Conservation (phyloP, 208 protist genomes). For the Lotmaria passim region DNA sequence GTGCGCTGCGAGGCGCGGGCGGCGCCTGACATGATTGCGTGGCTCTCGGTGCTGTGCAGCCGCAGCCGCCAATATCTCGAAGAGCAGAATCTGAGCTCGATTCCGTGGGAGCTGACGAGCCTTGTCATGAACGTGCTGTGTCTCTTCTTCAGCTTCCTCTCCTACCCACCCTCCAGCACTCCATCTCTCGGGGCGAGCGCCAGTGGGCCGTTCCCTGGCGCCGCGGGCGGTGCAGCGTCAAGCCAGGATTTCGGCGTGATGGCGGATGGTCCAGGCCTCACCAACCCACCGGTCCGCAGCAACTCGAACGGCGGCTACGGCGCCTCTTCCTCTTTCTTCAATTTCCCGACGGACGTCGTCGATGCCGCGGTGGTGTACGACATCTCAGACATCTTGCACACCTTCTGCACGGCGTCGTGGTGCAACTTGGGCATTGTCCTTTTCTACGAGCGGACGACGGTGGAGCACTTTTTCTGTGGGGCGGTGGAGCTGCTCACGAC, state of each 20-base stretch:
- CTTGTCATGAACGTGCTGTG: conserved; percentile 53
- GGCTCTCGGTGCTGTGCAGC: conserved; percentile 52
- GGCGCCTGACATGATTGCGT: conserved; percentile 47
- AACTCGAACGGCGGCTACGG: neutral
- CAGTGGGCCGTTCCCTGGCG: neutral
- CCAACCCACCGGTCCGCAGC: neutral
- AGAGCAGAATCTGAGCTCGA: conserved; percentile 44
- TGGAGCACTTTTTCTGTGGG: conserved; percentile 62
- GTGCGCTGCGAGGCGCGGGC: conserved; percentile 33
- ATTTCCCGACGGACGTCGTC: conserved; percentile 43
- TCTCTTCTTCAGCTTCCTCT: conserved; percentile 43
- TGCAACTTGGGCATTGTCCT: conserved; percentile 81
- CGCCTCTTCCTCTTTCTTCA: conserved; percentile 29
- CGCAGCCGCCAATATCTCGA: conserved; percentile 51
- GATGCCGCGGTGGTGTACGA: conserved; percentile 69
- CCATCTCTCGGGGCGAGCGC: neutral
- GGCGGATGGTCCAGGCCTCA: neutral
- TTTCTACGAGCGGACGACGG: conserved; percentile 66
- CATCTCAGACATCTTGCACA: conserved; percentile 64
- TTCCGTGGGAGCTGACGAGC: conserved; percentile 60
- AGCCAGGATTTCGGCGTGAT: no score
- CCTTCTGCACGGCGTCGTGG: conserved; percentile 70
- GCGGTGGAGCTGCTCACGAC: conserved; percentile 66
- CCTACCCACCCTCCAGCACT: conserved; percentile 22
- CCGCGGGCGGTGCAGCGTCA: neutral